Evolutionary conservation across 345 rosid genomes (phyloP), one percentile per base, ranked within the genome.

Genomic region (Geranium brycei): DNA sequence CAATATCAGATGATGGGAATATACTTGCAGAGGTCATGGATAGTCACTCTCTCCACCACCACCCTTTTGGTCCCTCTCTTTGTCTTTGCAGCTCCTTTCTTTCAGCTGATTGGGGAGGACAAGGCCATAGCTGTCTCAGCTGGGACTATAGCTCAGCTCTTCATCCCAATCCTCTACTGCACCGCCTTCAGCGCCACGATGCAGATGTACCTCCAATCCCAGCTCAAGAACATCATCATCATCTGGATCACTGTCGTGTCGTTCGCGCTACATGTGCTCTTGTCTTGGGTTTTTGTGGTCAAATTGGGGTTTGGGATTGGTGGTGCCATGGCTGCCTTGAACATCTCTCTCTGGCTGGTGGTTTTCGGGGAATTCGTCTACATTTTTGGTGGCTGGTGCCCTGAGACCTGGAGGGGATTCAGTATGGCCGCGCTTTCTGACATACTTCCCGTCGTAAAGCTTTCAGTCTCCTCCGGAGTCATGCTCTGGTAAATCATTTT

Each of bases 21-120:
- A 35, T 78, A 78, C 74, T 58, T 78, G 30, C 81, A 78, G 15
- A 60, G 81, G 2, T 74, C 81, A 31, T 78, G 78, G 81, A 69
- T 78, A 16, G 71, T 78, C 10, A 64, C 62, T 12, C 47, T 60
- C 0, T 59, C 60, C 3, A 60, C 69, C 61, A 63, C 76, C 10
- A 72, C 76, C 14, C 1, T 75, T 13, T 19, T 71, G 10, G 17
- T 67, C 28, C 78, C 81, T 13, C 3, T 58, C n/a, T 78, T 68
- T 57, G 28, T 78, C 23, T 78, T 75, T 15, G 72, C 78, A 1
- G 56, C 69, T 5, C 68, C 72, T 0, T 32, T 75, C 15, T 59
- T 78, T 18, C 58, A 61, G 16, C 60, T 75, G 2, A 55, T 78
- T 2, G 75, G 79, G 8, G 66, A 75, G 35, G 62, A 58, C 4